Conservation (phyloP, 148 eudicot genomes). For the Rhododendron molle region DNA sequence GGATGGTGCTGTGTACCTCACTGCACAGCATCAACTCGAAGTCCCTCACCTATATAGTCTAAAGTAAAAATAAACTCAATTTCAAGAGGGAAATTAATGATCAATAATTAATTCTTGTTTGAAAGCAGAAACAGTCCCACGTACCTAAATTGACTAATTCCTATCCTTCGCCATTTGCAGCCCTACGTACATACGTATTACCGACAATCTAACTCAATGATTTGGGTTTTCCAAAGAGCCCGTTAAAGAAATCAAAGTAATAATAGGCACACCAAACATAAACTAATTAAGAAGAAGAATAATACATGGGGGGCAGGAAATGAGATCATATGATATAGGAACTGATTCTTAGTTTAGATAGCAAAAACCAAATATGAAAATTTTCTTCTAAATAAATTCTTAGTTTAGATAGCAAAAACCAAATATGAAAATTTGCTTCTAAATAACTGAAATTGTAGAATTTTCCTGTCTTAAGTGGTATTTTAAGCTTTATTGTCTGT, state of each 20-base stretch:
- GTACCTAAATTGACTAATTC: background rate
- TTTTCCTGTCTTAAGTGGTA: background rate
- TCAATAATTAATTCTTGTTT: background rate
- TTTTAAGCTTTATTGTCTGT: background rate
- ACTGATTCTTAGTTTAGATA: conserved; percentile 13
- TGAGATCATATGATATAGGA: background rate
- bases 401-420: conserved; percentile 9
- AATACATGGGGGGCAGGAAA: background rate
- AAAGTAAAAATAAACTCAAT: too few relatives aligned
- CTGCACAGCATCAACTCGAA: too few relatives aligned
- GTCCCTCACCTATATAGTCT: too few relatives aligned
- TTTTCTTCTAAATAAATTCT: conserved; percentile 7
- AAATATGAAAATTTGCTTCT: background rate
- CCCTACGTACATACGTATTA: background rate
- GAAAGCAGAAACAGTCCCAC: background rate
- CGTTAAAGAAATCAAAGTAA: too few relatives aligned
- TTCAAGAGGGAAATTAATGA: too few relatives aligned
- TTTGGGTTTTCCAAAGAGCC: background rate
- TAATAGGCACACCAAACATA: background rate
- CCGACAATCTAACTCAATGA: too few relatives aligned
- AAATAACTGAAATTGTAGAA: background rate
- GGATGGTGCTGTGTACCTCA: too few relatives aligned
- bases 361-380: background rate
- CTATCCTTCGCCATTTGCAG: too few relatives aligned
- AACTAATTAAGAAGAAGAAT: background rate